Percentiles rank a stretch among this genome's conserved stretches.
Conservation (phyloP, 108 stramenopile species). For the Aurantiochytrium sp. region DNA sequence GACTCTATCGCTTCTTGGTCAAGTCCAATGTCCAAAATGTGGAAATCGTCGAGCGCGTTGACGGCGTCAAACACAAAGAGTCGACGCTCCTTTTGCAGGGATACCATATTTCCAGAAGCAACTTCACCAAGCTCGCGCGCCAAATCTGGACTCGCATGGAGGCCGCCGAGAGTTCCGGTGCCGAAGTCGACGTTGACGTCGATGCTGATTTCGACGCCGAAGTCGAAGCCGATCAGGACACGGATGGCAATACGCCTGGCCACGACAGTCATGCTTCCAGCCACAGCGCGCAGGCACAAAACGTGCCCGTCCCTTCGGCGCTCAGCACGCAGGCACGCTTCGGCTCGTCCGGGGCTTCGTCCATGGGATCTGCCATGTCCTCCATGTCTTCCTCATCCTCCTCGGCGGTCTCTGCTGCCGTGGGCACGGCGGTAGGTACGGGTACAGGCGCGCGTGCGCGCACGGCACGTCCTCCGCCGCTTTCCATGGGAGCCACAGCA, state of each 20-base stretch:
- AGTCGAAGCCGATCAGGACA: no score
- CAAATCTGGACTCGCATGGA: not conserved
- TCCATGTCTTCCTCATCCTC: no score
- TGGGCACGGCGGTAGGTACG: no score
- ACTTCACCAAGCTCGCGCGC: conserved; percentile 14
- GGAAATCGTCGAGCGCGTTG: not conserved
- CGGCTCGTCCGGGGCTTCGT: no score
- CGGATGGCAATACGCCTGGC: no score
- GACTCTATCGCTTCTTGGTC: not conserved
- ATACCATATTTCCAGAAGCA: conserved; percentile 4
- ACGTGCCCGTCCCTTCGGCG: no score
- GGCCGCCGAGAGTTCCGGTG: not conserved
- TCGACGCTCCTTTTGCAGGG: not conserved
- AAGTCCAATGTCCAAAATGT: not conserved
- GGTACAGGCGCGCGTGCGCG: not conserved
- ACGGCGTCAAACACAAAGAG: not conserved
- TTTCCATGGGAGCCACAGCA: not conserved
- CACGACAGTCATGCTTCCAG: no score
- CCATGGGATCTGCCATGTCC: no score
- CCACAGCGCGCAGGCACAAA: no score
- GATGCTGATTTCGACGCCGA: no score
- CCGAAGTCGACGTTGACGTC: not conserved
- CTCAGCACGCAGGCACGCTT: no score
- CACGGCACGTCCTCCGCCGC: not conserved
- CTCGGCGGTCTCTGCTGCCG: no score